phyloP scores from a whole-genome alignment of 1,139 yeast genomes.

The Barnettozyma hawaiiensis region DNA sequence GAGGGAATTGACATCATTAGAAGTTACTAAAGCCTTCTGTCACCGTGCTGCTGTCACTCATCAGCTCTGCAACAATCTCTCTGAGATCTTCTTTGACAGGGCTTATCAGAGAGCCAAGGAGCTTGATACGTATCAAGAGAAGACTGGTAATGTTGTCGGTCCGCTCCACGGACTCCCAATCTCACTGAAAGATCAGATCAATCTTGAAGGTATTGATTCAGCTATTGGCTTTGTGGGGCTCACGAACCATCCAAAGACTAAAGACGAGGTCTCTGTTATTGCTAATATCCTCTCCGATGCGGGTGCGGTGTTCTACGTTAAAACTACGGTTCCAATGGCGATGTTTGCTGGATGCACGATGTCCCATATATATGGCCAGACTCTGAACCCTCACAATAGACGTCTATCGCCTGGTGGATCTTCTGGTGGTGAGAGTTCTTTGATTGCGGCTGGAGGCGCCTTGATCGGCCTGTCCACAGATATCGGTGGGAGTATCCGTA shows the following conservation, averaged over 20 bases:
- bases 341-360: constrained; percentile 46
- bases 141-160: constrained; percentile 38
- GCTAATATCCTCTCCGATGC: constrained; percentile 37
- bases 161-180: constrained; percentile 69
- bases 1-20: constrained; percentile 28
- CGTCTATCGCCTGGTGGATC: constrained; percentile 45
- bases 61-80: constrained; percentile 41
- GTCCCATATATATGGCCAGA: constrained; percentile 40
- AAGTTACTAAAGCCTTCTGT: constrained; percentile 31
- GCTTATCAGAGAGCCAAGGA: constrained; percentile 40
- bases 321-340: constrained; percentile 51
- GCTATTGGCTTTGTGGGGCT: constrained; percentile 42
- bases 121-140: constrained; percentile 37
- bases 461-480: constrained; percentile 56
- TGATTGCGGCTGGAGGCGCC: constrained; percentile 47
- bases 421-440: constrained; percentile 51
- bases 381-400: constrained; percentile 40
- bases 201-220: constrained; percentile 41
- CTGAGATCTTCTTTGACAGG: constrained; percentile 36
- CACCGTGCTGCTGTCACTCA: constrained; percentile 44
- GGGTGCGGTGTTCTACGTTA: constrained; percentile 53
- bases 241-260: constrained; percentile 30
- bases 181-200: constrained; percentile 50
- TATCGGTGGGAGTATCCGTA: constrained; percentile 58
- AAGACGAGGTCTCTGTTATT: constrained; percentile 35